Percentiles rank a stretch among this genome's conserved stretches.
Evolutionary conservation across 345 rosid genomes (phyloP).

Genomic region (Eucalyptus albens): DNA sequence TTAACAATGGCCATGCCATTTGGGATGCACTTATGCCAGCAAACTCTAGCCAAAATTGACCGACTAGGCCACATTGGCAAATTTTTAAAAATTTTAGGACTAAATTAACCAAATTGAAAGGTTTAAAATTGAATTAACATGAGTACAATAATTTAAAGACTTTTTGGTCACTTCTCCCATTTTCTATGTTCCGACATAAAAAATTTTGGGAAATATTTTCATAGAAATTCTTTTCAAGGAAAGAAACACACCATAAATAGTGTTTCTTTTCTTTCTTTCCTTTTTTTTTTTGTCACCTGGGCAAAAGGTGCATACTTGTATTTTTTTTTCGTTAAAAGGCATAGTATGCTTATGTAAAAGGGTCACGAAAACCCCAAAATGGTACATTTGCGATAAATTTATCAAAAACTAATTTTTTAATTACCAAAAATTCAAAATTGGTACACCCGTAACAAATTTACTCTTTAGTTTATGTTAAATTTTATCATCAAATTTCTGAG

Average conservation of each 20-base stretch:
- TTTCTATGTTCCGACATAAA: neutral
- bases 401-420: too few relatives aligned
- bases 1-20: too few relatives aligned
- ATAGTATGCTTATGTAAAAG: neutral
- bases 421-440: rapidly evolving
- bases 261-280: neutral
- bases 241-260: neutral
- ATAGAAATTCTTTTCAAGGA: neutral
- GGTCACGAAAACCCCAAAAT: rapidly evolving
- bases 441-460: too few relatives aligned
- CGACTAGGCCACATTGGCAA: rapidly evolving
- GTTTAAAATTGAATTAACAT: too few relatives aligned
- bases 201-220: neutral
- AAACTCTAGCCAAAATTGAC: neutral
- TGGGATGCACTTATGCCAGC: too few relatives aligned
- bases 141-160: too few relatives aligned
- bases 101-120: too few relatives aligned
- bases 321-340: neutral
- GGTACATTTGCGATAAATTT: too few relatives aligned
- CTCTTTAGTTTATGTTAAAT: rapidly evolving
- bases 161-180: neutral
- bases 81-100: rapidly evolving
- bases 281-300: neutral
- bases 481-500: too few relatives aligned
- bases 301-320: neutral